Conservation (phyloP, 1,139 yeast species). For the Hyphopichia khmerensis region DNA sequence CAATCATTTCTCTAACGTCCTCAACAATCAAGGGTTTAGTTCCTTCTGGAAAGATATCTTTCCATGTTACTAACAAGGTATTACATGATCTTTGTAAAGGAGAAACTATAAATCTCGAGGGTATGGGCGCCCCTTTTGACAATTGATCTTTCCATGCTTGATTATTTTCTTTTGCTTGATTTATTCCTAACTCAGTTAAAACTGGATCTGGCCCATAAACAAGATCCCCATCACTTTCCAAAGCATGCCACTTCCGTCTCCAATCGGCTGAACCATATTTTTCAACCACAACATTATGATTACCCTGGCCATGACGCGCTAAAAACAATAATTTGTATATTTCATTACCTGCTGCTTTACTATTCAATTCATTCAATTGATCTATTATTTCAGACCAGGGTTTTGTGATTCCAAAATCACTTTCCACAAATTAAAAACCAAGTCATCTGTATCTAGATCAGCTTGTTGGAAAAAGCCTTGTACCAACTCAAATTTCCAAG, state of each 20-base stretch:
- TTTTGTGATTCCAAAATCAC: constrained; percentile 48
- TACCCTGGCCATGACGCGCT: constrained; percentile 83
- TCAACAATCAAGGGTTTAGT: constrained; percentile 30
- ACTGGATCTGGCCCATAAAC: constrained; percentile 70
- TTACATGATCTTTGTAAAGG: constrained; percentile 68
- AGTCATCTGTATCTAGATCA: constrained; percentile 46
- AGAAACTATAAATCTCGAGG: constrained; percentile 56
- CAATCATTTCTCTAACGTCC: constrained; percentile 56
- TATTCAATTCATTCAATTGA: constrained; percentile 40
- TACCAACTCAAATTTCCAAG: constrained; percentile 51
- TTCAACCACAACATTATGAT: constrained; percentile 60
- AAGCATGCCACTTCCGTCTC: constrained; percentile 57
- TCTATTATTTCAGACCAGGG: constrained; percentile 48
- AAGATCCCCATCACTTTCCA: constrained; percentile 53
- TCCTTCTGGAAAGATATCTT: constrained; percentile 16
- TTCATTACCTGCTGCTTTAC: constrained; percentile 30
- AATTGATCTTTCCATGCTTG: constrained; percentile 49
- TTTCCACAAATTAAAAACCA: constrained; percentile 43
- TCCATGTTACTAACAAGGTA: constrained; percentile 63
- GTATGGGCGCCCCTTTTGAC: constrained; percentile 52
- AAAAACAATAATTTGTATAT: constrained; percentile 58
- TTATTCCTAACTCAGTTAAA: constrained; percentile 57
- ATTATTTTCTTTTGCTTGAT: constrained; percentile 47
- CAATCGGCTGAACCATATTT: constrained; percentile 61
- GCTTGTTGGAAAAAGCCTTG: constrained; percentile 58